Evolutionary conservation across 495 filamentous ascomycete genomes (phyloP).

Genomic region (Neurospora sp.): DNA sequence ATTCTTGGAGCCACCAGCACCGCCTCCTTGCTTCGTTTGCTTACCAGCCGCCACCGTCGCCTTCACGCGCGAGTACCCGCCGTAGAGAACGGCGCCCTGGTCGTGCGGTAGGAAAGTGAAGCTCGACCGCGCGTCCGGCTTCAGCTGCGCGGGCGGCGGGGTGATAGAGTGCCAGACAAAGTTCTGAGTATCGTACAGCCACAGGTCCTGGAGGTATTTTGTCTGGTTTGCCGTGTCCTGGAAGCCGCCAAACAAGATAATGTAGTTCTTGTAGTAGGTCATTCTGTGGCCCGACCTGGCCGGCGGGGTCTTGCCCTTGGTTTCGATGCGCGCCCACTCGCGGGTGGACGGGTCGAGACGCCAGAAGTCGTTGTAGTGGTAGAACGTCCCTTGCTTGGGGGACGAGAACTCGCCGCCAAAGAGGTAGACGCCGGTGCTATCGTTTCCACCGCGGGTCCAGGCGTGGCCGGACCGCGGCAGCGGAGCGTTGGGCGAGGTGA

Average conservation of each 20-base stretch:
- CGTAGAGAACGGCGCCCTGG: constrained; percentile 75
- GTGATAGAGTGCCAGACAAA: constrained; percentile 68
- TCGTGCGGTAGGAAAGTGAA: constrained; percentile 90
- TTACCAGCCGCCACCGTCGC: constrained; percentile 45
- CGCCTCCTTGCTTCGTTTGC: constrained; percentile 30
- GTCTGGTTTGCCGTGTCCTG: constrained; percentile 92
- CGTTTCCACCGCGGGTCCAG: constrained; percentile 80
- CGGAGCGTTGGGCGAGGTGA: constrained; percentile 85
- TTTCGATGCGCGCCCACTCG: constrained; percentile 86
- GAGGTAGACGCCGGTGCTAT: constrained; percentile 68
- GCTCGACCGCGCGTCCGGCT: constrained; percentile 80
- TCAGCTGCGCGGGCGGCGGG: constrained; percentile 62
- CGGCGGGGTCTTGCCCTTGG: constrained; percentile 77
- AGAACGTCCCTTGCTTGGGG: constrained; percentile 96
- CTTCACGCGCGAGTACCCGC: constrained; percentile 90
- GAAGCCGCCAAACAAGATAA: constrained; percentile 49
- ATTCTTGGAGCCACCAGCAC: constrained; percentile 37
- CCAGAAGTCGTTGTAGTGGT: constrained; percentile 99
- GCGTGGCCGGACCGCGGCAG: constrained; percentile 87
- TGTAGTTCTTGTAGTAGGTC: constrained; percentile 73
- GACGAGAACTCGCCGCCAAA: constrained; percentile 67
- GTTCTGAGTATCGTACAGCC: constrained; percentile 52
- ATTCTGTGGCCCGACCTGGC: constrained; percentile 90
- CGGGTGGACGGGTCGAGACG: constrained; percentile 66
- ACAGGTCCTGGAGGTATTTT: constrained; percentile 69